Evolutionary conservation across 768 basidiomycete genomes (phyloP).

Genomic region (Lactarius vividus): DNA sequence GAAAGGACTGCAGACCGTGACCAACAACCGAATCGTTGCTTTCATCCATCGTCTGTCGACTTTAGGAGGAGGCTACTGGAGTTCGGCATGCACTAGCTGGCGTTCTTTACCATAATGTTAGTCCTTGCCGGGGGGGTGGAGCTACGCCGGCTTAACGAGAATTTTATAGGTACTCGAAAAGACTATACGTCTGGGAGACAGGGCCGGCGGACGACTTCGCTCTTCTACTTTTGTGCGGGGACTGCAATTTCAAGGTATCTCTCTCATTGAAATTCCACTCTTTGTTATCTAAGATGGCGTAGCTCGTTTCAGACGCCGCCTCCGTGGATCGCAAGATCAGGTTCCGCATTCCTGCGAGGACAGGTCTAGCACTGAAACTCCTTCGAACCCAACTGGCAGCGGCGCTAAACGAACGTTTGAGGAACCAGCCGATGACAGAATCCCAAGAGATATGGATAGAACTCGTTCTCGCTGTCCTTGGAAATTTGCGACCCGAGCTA

Average conservation of each 20-base stretch:
- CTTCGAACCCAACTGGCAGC: constrained; percentile 62
- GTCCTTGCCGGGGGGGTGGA: neutral
- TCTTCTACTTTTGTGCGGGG: constrained; percentile 82
- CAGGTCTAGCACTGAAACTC: constrained; percentile 75
- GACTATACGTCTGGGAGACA: constrained; percentile 90
- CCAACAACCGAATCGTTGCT: constrained; percentile 73
- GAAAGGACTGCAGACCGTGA: constrained; percentile 67
- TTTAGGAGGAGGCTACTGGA: constrained; percentile 66
- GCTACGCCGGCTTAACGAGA: neutral
- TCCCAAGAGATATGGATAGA: constrained; percentile 72
- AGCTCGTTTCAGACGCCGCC: constrained; percentile 72
- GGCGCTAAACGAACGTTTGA: constrained; percentile 65
- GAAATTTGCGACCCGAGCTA: constrained; percentile 41
- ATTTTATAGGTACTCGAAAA: constrained; percentile 85
- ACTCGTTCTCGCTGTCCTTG: constrained; percentile 59
- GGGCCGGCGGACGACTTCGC: constrained; percentile 84
- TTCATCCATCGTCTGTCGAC: constrained; percentile 93
- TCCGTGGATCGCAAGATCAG: constrained; percentile 84
- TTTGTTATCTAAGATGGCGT: neutral
- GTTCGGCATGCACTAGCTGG: constrained; percentile 69
- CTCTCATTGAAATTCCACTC: constrained; percentile 22
- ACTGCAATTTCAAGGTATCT: constrained; percentile 84
- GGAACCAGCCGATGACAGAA: constrained; percentile 55
- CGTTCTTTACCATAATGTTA: constrained; percentile 90
- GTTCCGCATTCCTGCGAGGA: constrained; percentile 65